Conservation (phyloP, 371 early-diverging fungal species). For the Apophysomyces elegans region DNA sequence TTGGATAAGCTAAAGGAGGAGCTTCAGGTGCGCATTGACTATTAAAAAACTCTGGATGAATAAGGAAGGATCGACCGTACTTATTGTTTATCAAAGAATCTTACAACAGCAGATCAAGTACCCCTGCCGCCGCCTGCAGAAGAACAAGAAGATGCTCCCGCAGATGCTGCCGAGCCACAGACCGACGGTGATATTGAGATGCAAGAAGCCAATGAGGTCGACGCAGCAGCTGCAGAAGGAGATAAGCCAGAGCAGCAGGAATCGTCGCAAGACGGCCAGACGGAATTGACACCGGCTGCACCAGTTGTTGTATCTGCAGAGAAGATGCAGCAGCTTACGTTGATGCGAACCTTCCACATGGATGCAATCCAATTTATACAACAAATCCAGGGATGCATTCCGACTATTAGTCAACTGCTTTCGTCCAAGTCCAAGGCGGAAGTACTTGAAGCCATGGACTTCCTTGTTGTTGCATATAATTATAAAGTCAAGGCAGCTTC, state of each 20-base stretch:
- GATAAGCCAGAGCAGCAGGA: background rate
- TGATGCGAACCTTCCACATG: conserved; percentile 79
- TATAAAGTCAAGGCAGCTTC: conserved; percentile 83
- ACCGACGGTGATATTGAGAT: conserved; percentile 17
- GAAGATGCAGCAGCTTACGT: conserved; percentile 63
- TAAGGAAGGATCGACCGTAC: too few species aligned
- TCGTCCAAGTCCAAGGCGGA: conserved; percentile 90
- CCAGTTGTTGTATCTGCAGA: conserved; percentile 43
- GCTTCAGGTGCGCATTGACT: conserved; percentile 51
- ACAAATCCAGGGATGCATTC: conserved; percentile 75
- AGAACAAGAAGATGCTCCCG: background rate
- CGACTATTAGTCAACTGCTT: conserved; percentile 80
- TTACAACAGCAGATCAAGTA: conserved; percentile 10
- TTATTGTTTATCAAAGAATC: conserved; percentile 1
- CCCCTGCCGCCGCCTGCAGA: background rate
- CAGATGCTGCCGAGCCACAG: background rate
- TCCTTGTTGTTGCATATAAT: conserved; percentile 82
- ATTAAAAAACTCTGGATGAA: too few species aligned
- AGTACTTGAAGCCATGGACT: conserved; percentile 94
- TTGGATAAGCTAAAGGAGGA: conserved; percentile 65
- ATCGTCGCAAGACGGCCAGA: conserved; percentile 6
- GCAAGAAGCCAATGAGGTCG: conserved; percentile 25
- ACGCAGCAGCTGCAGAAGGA: conserved; percentile 5
- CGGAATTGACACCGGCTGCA: conserved; percentile 8
- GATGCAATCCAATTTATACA: conserved; percentile 87